A percentile compares a stretch with the other conserved stretches of the same genome.
Evolutionary conservation across 176 grass and related monocot genomes (phyloP).

Genomic region (Raddia distichophylla): DNA sequence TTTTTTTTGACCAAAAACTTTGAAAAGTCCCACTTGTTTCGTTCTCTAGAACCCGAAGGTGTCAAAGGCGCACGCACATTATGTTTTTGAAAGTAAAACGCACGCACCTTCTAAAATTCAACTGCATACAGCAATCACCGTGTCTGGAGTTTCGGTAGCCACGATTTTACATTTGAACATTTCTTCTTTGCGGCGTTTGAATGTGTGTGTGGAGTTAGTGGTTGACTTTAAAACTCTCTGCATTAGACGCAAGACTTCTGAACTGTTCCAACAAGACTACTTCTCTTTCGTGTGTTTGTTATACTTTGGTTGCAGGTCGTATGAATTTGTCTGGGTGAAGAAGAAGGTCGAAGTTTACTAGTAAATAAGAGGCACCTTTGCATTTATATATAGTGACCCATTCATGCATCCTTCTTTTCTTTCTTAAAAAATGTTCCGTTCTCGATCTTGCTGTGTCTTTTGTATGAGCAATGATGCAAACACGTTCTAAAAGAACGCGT

Average conservation of each 20-base stretch:
- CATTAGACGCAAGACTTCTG: neutral
- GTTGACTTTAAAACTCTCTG: neutral
- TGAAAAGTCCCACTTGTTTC: neutral
- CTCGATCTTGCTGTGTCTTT: neutral
- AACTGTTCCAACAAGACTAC: conserved; percentile 3
- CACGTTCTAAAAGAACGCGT: neutral
- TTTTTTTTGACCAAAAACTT: neutral
- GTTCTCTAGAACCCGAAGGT: neutral
- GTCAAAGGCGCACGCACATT: neutral
- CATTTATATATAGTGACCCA: neutral
- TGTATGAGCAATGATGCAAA: conserved; percentile 20
- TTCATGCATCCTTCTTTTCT: neutral
- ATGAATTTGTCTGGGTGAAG: neutral
- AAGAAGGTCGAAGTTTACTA: neutral
- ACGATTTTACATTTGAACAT: neutral
- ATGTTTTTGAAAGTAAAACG: neutral
- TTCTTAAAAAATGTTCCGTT: neutral
- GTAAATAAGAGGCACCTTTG: neutral
- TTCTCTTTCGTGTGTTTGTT: conserved; percentile 21
- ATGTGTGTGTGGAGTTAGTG: neutral
- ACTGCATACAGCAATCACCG: neutral
- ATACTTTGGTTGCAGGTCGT: neutral
- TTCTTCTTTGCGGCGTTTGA: neutral
- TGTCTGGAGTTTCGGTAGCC: neutral
- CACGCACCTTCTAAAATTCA: neutral